Evolutionary conservation across 139 green algal genomes (phyloP).

Genomic region (Haematococcus sp.): DNA sequence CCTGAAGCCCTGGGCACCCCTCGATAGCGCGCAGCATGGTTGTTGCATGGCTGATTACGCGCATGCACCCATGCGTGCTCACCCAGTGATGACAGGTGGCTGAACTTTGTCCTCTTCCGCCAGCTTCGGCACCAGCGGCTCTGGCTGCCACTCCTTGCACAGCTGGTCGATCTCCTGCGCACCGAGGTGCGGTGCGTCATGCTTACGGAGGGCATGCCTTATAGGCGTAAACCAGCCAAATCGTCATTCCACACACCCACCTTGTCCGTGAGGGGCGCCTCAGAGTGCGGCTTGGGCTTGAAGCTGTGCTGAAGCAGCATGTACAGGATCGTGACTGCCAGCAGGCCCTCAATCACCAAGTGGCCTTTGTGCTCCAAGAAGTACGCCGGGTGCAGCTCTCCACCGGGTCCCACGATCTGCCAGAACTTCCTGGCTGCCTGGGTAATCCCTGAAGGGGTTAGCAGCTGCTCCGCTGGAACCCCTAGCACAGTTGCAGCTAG

Average conservation of each 20-base stretch:
- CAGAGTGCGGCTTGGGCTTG: conserved; percentile 41
- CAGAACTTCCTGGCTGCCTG: conserved; percentile 51
- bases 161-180: conserved; percentile 82
- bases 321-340: conserved; percentile 73
- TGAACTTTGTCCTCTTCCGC: conserved; percentile 26
- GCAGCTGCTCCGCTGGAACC: background rate
- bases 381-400: conserved; percentile 67
- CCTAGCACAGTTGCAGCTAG: background rate
- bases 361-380: conserved; percentile 84
- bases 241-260: conserved; percentile 10
- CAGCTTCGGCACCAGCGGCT: conserved; percentile 63
- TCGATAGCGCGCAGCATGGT: too few relatives aligned
- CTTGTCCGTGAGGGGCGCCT: conserved; percentile 74
- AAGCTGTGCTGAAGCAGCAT: conserved; percentile 70
- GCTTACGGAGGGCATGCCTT: background rate
- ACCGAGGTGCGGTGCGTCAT: too few relatives aligned
- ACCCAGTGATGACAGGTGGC: conserved; percentile 51
- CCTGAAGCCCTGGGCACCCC: too few relatives aligned
- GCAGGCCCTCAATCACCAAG: conserved; percentile 71
- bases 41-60: background rate
- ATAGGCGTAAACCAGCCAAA: background rate
- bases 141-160: conserved; percentile 84
- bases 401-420: conserved; percentile 72
- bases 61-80: background rate
- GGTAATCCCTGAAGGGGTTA: background rate